Evolutionary conservation across 2,329 filamentous ascomycete genomes (phyloP).

Genomic region (Xylariales sp.): DNA sequence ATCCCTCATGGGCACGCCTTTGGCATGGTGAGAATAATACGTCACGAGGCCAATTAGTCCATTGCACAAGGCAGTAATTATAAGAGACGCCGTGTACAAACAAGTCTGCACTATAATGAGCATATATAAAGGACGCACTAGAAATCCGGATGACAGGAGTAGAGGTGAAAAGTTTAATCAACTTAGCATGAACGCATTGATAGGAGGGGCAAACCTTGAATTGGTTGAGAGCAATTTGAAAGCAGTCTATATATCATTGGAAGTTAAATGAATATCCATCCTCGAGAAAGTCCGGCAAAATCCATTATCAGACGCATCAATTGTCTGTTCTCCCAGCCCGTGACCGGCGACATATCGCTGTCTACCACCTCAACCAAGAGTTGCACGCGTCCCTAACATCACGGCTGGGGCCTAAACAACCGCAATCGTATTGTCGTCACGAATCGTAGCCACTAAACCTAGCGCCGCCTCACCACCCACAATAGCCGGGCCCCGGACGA

Average conservation of each 20-base stretch:
- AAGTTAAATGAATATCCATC: slow-evolving; percentile 14
- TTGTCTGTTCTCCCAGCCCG: not conserved
- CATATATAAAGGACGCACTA: not conserved
- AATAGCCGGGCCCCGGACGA: slow-evolving; percentile 79
- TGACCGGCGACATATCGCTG: not conserved
- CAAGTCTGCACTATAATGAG: not conserved
- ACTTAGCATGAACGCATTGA: not conserved
- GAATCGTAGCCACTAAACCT: slow-evolving; percentile 72
- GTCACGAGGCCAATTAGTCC: slow-evolving; percentile 8
- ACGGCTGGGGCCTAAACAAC: slow-evolving; percentile 52
- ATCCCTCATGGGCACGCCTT: slow-evolving; percentile 12
- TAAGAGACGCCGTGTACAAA: slow-evolving; percentile 12
- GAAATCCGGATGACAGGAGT: not conserved
- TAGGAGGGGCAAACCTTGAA: not conserved
- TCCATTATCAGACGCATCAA: slow-evolving; percentile 20
- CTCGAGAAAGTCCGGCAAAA: not conserved
- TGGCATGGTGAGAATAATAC: slow-evolving; percentile 25
- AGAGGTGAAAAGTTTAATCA: not conserved
- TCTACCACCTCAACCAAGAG: slow-evolving; percentile 5
- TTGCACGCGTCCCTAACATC: not conserved
- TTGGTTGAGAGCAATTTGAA: not conserved
- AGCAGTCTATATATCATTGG: slow-evolving; percentile 26
- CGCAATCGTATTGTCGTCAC: slow-evolving; percentile 78
- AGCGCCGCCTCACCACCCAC: slow-evolving; percentile 71
- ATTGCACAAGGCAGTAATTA: slow-evolving; percentile 11